Base-by-base conservation (phyloP, 2,329 filamentous ascomycete genomes). In the Onygenales sp. region DNA sequence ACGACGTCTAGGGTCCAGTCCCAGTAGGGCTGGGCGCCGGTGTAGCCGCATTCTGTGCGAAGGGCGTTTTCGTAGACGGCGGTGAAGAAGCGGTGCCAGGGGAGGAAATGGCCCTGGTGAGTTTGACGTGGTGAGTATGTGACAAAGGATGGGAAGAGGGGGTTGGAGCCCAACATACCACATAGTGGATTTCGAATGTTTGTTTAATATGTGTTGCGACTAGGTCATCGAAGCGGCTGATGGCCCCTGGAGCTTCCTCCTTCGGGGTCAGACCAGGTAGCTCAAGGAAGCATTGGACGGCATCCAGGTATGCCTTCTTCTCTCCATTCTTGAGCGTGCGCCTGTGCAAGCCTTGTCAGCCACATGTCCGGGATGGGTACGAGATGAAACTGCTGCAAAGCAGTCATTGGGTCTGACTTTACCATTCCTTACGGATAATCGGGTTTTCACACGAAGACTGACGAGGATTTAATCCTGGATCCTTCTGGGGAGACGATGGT, bases 141-240 rank as follows among this genome's bases (percentile, higher is more conserved):
- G 66, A 41, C 10, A 38, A 17, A n/a, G 7, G 39, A 17, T 44
- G 42, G 14, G 10, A 44, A 44, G 3, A 10, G 36, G 36, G 36
- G 7, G 36, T 7, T 39, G 1, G 46, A 36, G 33, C 7, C 7
- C 9, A 36, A 36, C 48, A 41, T 43, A 51, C 48, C 38, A 43
- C 39, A 42, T 42, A 51, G 32, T 51, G 74, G 14, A 75, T 72
- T 1, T 49, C 43, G 7, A 65, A 52, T 2, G 73, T 72, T 51
- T 68, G 63, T 50, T 72, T 66, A 50, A 77, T 65, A 55, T 77
- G 74, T 0, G 66, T 63, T 5, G 67, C 71, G 5, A 72, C 63
- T 36, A 68, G 76, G 55, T 77, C 74, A 52, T 77, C 74, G 54
- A 69, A 75, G 17, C 7, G 72, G 58, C 64, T 69, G 51, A 64